Conservation (phyloP, 768 basidiomycete species). For the Psilocybe cyanescens region DNA sequence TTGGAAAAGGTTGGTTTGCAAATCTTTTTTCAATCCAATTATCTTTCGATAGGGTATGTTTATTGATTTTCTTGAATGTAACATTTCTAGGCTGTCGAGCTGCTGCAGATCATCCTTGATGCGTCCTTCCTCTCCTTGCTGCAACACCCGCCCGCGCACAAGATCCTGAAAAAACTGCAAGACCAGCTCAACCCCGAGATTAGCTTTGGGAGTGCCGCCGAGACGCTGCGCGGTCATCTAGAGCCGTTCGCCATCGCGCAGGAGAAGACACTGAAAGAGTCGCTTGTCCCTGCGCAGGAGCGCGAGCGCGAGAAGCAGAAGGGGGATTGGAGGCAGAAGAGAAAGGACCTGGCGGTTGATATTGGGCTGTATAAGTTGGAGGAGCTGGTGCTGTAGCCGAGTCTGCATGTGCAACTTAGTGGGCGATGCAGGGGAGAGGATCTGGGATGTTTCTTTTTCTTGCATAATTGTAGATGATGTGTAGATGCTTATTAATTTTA, state of each 20-base stretch:
- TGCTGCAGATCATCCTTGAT: constrained; percentile 72
- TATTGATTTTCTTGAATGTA: background rate
- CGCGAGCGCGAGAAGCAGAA: constrained; percentile 35
- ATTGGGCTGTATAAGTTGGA: constrained; percentile 76
- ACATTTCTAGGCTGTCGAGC: constrained; percentile 51
- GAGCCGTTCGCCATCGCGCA: constrained; percentile 67
- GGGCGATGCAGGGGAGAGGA: background rate
- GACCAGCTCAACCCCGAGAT: constrained; percentile 62
- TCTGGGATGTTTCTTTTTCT: background rate
- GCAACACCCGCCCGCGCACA: constrained; percentile 63
- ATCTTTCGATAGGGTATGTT: no score
- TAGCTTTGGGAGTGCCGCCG: constrained; percentile 48
- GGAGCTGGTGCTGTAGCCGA: constrained; percentile 57
- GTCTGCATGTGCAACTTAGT: no score
- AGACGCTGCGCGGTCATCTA: constrained; percentile 61
- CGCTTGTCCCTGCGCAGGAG: constrained; percentile 32
- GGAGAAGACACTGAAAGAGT: constrained; percentile 48
- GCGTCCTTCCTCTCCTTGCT: constrained; percentile 71
- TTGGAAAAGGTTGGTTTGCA: constrained; percentile 43
- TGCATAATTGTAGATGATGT: no score
- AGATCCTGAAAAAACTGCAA: constrained; percentile 51
- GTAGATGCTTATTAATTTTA: no score
- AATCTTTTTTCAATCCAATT: no score
- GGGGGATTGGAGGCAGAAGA: constrained; percentile 56
- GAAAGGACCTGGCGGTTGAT: constrained; percentile 46